A percentile compares a stretch with the other conserved stretches of the same genome.
Conservation (phyloP, 805 yeast genomes). For the Kazachstania taianensis region DNA sequence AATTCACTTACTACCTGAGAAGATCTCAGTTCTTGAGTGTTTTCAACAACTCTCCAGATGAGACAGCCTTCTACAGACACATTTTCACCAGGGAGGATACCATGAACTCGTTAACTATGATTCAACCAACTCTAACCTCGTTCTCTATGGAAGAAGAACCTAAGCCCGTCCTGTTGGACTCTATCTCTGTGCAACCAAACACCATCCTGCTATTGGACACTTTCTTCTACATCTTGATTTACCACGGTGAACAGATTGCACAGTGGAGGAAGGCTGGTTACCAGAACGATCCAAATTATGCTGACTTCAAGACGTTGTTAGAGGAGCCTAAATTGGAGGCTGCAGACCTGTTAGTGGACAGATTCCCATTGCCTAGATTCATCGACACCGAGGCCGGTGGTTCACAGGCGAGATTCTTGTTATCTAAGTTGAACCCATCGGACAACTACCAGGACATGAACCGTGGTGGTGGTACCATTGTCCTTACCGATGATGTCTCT, state of each 20-base stretch:
- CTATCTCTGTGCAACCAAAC: slow-evolving; percentile 84
- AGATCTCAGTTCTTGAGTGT: slow-evolving; percentile 93
- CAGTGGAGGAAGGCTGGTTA: slow-evolving; percentile 95
- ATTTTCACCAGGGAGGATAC: slow-evolving; percentile 85
- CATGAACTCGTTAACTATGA: slow-evolving; percentile 88
- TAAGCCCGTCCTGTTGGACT: slow-evolving; percentile 83
- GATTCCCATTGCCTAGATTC: slow-evolving; percentile 96
- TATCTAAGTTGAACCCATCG: slow-evolving; percentile 91
- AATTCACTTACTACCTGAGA: slow-evolving; percentile 89
- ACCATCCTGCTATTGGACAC: slow-evolving; percentile 84
- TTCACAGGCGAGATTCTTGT: slow-evolving; percentile 93
- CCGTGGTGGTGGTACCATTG: slow-evolving; percentile 58
- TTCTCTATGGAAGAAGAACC: slow-evolving; percentile 81
- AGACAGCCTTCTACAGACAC: slow-evolving; percentile 94
- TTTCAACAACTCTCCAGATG: slow-evolving; percentile 97
- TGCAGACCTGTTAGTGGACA: slow-evolving; percentile 77
- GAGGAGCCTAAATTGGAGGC: slow-evolving; percentile 90
- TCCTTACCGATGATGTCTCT: slow-evolving; percentile 92
- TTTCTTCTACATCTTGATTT: slow-evolving; percentile 90
- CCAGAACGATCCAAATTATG: slow-evolving; percentile 85
- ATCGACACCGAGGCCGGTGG: slow-evolving; percentile 98
- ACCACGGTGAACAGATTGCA: slow-evolving; percentile 90
- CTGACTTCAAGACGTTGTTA: slow-evolving; percentile 73
- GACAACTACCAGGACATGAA: slow-evolving; percentile 56
- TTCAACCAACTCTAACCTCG: slow-evolving; percentile 90